These are phyloP conservation scores for Xylariaceae sp. DNA, from an alignment of 2,329 filamentous ascomycete species.

Conservation along the genomic window DNA sequence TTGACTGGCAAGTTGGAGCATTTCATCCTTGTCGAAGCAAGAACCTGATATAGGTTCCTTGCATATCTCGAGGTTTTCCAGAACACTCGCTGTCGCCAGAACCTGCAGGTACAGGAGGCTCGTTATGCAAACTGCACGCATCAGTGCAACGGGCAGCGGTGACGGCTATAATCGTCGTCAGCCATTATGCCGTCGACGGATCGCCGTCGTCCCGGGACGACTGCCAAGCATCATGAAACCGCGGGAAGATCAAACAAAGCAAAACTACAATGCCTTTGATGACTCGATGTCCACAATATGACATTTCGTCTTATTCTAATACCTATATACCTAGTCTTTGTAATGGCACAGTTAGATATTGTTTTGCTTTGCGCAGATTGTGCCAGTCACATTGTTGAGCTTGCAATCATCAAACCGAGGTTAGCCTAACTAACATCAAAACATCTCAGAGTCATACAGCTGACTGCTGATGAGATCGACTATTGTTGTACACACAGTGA, in stretches of 20 bases:
- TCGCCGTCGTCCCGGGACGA: slow-evolving; percentile 22
- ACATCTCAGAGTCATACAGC: no score
- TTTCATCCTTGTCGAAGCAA: slow-evolving; percentile 7
- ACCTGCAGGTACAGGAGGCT: background rate
- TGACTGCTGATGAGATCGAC: no score
- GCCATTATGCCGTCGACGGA: slow-evolving; percentile 19
- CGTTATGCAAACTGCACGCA: slow-evolving; percentile 7
- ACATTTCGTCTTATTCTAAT: no score
- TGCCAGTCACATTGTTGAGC: no score
- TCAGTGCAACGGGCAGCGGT: background rate
- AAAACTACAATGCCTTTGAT: background rate
- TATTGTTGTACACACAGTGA: no score
- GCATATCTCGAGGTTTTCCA: slow-evolving; percentile 6
- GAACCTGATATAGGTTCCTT: background rate
- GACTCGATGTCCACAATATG: no score
- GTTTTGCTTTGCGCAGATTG: no score
- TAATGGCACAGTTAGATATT: no score
- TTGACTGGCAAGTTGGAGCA: slow-evolving; percentile 4
- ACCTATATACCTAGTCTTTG: no score
- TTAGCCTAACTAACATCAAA: no score
- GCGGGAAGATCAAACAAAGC: slow-evolving; percentile 25
- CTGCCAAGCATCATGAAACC: slow-evolving; percentile 29
- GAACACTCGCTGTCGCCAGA: slow-evolving; percentile 4
- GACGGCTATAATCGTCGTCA: background rate
- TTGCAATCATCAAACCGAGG: no score